phyloP scores from a whole-genome alignment of 495 filamentous ascomycete genomes.

The Friedmanniomyces simplex region DNA sequence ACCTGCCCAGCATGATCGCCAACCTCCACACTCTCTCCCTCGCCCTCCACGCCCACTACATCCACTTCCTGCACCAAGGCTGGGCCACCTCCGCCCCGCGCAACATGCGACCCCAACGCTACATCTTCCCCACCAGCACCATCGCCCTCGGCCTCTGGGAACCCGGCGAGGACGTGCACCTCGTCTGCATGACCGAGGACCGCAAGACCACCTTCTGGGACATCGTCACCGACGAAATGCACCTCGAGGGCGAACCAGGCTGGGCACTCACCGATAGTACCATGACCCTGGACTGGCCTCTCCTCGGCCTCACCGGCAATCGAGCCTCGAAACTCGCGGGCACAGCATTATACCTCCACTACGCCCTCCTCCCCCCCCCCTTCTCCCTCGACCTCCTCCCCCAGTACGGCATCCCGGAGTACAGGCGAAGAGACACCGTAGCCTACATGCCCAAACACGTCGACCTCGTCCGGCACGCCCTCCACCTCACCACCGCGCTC shows the following conservation, averaged over 20 bases:
- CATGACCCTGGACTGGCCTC: background rate
- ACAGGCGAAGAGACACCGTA: background rate
- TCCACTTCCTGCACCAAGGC: background rate
- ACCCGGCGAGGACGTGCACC: background rate
- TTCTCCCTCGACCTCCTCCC: background rate
- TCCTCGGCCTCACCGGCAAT: background rate
- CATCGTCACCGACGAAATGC: background rate
- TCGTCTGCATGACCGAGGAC: constrained; percentile 6
- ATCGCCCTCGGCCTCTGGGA: background rate
- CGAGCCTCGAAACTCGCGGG: background rate
- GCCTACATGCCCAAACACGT: background rate
- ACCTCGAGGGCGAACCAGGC: background rate
- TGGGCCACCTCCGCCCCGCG: background rate
- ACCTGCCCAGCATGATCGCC: too few species aligned
- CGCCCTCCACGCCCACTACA: background rate
- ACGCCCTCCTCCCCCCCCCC: background rate
- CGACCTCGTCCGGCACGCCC: background rate
- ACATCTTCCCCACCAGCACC: constrained; percentile 1
- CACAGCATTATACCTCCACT: background rate
- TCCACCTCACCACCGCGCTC: background rate
- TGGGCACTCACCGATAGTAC: background rate
- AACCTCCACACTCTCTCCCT: too few species aligned
- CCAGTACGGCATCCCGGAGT: background rate
- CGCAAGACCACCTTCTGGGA: background rate
- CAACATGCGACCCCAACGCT: background rate